These are phyloP conservation scores for Phalaenopsis aphrodite DNA, from an alignment of 106 monocot species.

Conservation along the genomic window DNA sequence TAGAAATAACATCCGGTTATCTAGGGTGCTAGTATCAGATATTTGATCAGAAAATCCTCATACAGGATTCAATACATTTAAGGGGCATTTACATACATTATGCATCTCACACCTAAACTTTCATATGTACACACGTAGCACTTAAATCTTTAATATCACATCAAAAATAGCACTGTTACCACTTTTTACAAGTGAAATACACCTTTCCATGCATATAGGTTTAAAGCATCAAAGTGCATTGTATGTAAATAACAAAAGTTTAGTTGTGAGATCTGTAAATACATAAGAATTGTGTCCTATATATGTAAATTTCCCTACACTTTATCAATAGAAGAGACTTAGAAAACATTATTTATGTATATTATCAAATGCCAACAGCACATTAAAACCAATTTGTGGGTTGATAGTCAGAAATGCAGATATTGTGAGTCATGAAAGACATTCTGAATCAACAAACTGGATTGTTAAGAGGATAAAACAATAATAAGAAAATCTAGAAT, in stretches of 20 bases:
- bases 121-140: too few relatives aligned
- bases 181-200: too few relatives aligned
- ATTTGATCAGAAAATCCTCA: neutral
- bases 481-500: neutral
- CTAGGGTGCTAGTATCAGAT: neutral
- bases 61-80: too few relatives aligned
- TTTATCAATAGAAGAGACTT: neutral
- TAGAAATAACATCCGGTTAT: neutral
- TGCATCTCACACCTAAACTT: too few relatives aligned
- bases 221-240: too few relatives aligned
- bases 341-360: neutral
- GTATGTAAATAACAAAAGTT: too few relatives aligned
- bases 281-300: too few relatives aligned
- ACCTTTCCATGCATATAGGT: too few relatives aligned
- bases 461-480: neutral
- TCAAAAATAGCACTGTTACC: too few relatives aligned
- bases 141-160: too few relatives aligned
- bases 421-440: neutral
- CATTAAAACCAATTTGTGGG: neutral
- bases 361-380: neutral
- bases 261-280: too few relatives aligned
- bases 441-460: neutral
- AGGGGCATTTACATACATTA: too few relatives aligned
- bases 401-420: neutral
- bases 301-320: neutral